These are phyloP conservation scores for Globisporangium spinosum DNA, from an alignment of 352 stramenopile species.

Conservation along the genomic window DNA sequence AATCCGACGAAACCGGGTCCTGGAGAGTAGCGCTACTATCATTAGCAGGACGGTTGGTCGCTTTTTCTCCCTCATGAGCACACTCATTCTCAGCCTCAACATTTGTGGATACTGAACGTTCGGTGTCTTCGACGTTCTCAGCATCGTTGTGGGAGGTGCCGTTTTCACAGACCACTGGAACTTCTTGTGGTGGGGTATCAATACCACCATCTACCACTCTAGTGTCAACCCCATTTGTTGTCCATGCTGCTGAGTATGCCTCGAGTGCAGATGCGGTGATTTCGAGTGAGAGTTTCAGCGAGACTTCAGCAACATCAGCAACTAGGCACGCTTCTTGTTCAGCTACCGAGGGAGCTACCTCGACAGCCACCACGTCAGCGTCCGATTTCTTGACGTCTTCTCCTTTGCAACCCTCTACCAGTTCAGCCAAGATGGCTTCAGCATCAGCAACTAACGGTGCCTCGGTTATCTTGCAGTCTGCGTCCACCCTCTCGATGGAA, in stretches of 20 bases:
- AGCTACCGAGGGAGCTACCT: background rate
- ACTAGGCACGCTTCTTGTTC: background rate
- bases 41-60: background rate
- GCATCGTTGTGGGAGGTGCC: background rate
- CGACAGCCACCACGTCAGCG: background rate
- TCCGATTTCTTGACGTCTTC: background rate
- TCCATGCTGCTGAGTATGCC: slow-evolving; percentile 1
- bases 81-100: background rate
- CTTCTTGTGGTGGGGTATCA: background rate
- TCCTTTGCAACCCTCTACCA: background rate
- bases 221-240: background rate
- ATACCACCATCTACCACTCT: background rate
- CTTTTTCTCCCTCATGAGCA: background rate
- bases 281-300: slow-evolving; percentile 3
- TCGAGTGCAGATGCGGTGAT: slow-evolving; percentile 8
- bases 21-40: background rate
- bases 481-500: background rate
- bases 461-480: background rate
- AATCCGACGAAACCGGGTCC: background rate
- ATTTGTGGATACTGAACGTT: background rate
- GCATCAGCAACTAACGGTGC: background rate
- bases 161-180: background rate
- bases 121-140: background rate
- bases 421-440: background rate
- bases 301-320: slow-evolving; percentile 4